These are phyloP conservation scores for Entomortierella chlamydospora DNA, from an alignment of 192 early-diverging fungal genomes.

Conservation along the genomic window DNA sequence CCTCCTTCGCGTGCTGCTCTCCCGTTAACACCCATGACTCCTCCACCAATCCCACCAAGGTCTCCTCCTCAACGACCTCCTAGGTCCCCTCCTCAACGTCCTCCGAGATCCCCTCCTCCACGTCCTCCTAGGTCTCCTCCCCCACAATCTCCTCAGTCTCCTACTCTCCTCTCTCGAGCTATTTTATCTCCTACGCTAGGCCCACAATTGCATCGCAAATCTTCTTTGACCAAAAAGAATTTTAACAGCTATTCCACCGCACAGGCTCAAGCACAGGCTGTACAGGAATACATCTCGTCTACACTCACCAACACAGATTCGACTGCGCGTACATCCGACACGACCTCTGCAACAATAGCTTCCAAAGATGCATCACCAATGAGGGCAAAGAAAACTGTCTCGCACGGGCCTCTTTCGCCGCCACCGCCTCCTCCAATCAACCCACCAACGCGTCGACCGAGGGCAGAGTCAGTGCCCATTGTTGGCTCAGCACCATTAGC, in stretches of 20 bases:
- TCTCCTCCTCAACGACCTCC: not conserved
- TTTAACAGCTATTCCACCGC: not conserved
- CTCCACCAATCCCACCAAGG: constrained; percentile 8
- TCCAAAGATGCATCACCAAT: not conserved
- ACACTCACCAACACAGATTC: not conserved
- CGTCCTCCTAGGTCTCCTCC: constrained; percentile 1
- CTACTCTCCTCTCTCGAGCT: not conserved
- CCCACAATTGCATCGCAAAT: not conserved
- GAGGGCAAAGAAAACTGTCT: constrained; percentile 6
- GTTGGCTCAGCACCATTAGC: not conserved
- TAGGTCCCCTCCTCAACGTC: not conserved
- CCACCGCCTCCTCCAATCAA: constrained; percentile 1
- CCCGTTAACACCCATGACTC: not conserved
- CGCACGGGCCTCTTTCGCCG: constrained; percentile 6
- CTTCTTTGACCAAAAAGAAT: not conserved
- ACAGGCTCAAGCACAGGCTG: constrained; percentile 3
- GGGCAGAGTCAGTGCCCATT: not conserved
- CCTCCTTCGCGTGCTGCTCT: not conserved
- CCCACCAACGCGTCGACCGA: not conserved
- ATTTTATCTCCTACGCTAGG: not conserved
- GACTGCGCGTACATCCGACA: not conserved
- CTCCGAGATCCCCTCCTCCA: not conserved
- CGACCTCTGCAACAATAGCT: not conserved
- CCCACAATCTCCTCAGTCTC: not conserved
- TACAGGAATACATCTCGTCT: not conserved